Conservation (phyloP, 768 basidiomycete genomes). For the Lactarius hengduanensis region DNA sequence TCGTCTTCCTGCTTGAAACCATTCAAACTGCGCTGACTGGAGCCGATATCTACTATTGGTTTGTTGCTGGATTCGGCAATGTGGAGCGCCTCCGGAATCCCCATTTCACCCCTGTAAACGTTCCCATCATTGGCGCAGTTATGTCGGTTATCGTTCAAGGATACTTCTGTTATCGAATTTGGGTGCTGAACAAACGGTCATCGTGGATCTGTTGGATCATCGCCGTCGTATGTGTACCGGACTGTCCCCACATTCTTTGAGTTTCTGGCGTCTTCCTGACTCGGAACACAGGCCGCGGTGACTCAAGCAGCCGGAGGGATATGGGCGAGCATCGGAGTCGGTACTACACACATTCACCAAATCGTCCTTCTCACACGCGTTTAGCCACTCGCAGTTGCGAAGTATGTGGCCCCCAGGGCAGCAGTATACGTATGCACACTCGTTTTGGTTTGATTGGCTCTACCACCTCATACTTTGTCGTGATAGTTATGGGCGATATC, state of each 20-base stretch:
- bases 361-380: neutral
- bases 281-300: neutral
- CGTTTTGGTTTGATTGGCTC: neutral
- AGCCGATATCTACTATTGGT: constrained; percentile 1
- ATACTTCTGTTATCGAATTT: constrained; percentile 1
- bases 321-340: neutral
- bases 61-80: neutral
- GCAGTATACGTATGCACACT: neutral
- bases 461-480: neutral
- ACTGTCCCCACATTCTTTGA: neutral
- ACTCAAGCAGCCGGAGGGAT: neutral
- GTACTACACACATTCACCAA: neutral
- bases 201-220: neutral
- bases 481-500: neutral
- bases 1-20: neutral
- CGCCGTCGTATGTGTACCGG: neutral
- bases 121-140: neutral
- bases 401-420: neutral
- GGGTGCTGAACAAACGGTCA: neutral
- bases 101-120: neutral
- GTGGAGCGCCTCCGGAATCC: neutral
- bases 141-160: neutral
- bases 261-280: neutral
- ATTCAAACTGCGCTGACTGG: neutral
- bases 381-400: neutral